Evolutionary conservation across 1,139 yeast genomes (phyloP), one percentile per base, ranked within the genome.

Genomic region (Eremothecium cymbalariae): DNA sequence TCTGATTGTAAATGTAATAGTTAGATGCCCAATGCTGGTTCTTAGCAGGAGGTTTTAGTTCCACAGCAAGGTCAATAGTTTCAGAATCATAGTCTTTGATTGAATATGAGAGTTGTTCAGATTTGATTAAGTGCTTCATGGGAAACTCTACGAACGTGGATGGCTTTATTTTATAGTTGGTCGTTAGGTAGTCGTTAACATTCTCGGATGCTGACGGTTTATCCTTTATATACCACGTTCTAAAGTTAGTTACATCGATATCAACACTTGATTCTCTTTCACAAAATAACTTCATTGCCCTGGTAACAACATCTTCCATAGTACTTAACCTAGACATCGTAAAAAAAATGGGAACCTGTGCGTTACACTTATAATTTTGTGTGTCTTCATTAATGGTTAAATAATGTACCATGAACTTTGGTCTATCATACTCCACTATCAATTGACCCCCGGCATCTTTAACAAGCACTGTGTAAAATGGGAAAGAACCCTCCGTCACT

Each of bases 401-500:
- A 31, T 68, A 64, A 47, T 77, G 85, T 3, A 78, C 55, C 12
- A 62, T 51, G 39, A 77, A 72, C 13, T 57, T 52, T 1, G 77
- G 70, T 18, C 76, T 77, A 38, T 62, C 62, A 33, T 68, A 62
- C 48, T 79, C 86, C 19, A 80, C 64, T 12, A 60, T 62, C 23
- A 63, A 53, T 8, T 54, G 45, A 0, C 69, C 71, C 6, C 57
- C 54, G 4, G 54, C 52, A 41, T 68, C 66, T 13, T 53, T 41
- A 5, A 74, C 51, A 4, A 74, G 50, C 19, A 60, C 60, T 20
- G 86, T 66, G 4, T 62, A 50, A 1, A 77, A 64, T 0, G 79
- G 73, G 6, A 50, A 50, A 4, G 64, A 58, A 4, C 48, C 44
- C 0, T 68, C 67, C 2, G 56, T 45, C 11, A 70, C 33, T 0